Evolutionary conservation across 108 stramenopile genomes (phyloP), one percentile per base, ranked within the genome.

Genomic region (Seminavis robusta): DNA sequence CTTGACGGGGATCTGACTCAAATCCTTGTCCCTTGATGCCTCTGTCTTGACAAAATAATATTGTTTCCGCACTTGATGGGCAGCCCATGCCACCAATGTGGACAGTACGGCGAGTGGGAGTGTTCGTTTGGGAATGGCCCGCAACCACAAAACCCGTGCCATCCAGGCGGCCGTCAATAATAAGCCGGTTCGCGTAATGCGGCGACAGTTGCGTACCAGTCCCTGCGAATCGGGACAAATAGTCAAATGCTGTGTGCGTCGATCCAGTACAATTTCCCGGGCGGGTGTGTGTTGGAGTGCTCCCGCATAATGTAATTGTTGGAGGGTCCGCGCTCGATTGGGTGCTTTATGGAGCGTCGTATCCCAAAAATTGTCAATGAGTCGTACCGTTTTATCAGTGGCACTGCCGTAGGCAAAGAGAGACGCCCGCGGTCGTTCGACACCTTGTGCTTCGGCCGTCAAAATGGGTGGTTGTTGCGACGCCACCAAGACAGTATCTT

Each of bases 401-500:
- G 51, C 32, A 32, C 51, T 52, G 28, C 31, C 19, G 3, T 29
- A 52, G 8, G 17, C 25, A 52, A 52, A 52, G 32, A 52, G 13
- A 33, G 13, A n/a, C 5, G n/a, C 17, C 19, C 51, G 51, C 6
- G 42, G 24, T n/a, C 41, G 37, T 33, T 56, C 40, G 2, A 75
- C 21, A 41, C 57, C 70, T 47, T 76, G 59, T 30, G 80, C 84
- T 70, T 87, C 85, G 16, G 42, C 50, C 29, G 39, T 33, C 39
- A 87, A 47, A 40, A 87, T 71, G 28, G 59, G 42, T 31, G 43
- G 56, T 36, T 87, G 79, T 48, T 82, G 80, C 2, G 79, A 75
- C 9, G 69, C 73, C 36, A 87, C 36, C 1, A 87, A 63, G 59
- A 63, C 69, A 4, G 85, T 87, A 62, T 87, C 85, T 61, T 87